Evolutionary conservation across 495 filamentous ascomycete genomes (phyloP).

Genomic region (Hypoxylon fragiforme): DNA sequence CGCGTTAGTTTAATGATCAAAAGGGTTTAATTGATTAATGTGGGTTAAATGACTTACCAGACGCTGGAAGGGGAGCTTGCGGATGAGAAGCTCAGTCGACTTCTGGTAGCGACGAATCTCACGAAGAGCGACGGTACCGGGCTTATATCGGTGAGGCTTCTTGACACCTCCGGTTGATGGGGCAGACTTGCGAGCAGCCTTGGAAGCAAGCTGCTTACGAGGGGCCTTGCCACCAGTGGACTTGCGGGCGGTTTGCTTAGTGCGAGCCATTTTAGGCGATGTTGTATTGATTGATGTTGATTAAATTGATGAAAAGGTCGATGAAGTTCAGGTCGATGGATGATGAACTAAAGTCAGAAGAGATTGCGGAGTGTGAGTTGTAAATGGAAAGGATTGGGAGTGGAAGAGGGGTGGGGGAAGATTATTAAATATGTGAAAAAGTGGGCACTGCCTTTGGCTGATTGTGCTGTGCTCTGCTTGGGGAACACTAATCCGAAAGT

Average conservation of each 20-base stretch:
- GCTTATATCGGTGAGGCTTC: conserved; percentile 99
- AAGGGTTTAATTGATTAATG: conserved; percentile 8
- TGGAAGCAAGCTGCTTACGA: conserved; percentile 86
- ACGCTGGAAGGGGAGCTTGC: conserved; percentile 99
- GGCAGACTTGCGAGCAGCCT: conserved; percentile 58
- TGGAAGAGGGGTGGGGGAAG: conserved; percentile 49
- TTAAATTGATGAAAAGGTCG: conserved; percentile 45
- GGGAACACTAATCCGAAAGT: conserved; percentile 6
- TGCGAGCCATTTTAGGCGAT: conserved; percentile 86
- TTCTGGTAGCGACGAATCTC: conserved; percentile 99
- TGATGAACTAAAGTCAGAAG: too few species aligned
- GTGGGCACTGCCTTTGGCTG: conserved; percentile 44
- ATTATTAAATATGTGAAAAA: conserved; percentile 50
- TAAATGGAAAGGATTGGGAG: conserved; percentile 44
- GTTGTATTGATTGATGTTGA: conserved; percentile 41
- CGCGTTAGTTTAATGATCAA: conserved; percentile 40
- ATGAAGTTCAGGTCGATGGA: conserved; percentile 48
- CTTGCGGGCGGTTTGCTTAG: conserved; percentile 99
- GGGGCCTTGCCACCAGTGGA: conserved; percentile 99
- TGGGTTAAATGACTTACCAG: conserved; percentile 58
- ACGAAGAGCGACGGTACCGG: conserved; percentile 99
- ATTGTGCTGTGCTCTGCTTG: conserved; percentile 37
- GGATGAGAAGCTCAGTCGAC: conserved; percentile 99
- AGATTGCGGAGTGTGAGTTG: conserved; percentile 37
- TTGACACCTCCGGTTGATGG: conserved; percentile 80